These are phyloP conservation scores for Sindora glabra DNA, from an alignment of 306 rosid genomes.

Conservation along the genomic window DNA sequence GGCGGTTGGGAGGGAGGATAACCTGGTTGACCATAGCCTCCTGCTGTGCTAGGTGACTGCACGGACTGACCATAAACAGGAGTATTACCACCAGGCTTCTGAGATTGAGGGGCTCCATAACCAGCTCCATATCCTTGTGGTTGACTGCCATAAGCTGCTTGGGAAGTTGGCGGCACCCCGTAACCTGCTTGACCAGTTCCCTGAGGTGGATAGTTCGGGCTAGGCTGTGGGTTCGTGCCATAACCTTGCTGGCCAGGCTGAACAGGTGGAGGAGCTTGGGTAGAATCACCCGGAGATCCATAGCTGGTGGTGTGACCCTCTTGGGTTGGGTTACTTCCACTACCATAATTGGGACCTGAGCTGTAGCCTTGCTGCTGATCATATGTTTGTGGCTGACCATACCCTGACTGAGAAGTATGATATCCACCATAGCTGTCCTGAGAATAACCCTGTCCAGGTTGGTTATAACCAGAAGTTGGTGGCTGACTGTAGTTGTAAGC, in stretches of 20 bases:
- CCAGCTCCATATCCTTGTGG: conserved; percentile 65
- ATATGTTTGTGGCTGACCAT: conserved; percentile 73
- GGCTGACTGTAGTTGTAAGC: conserved; percentile 62
- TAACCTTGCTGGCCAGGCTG: conserved; percentile 80
- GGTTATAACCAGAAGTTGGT: conserved; percentile 70
- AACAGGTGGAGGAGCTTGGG: conserved; percentile 56
- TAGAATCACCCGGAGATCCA: conserved; percentile 68
- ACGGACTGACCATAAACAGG: conserved; percentile 70
- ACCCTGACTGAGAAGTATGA: conserved; percentile 80
- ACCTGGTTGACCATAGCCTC: conserved; percentile 71
- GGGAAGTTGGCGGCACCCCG: conserved; percentile 75
- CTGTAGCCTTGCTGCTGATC: conserved; percentile 89
- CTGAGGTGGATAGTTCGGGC: conserved; percentile 69
- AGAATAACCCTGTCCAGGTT: conserved; percentile 73
- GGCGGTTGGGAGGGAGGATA: conserved; percentile 75
- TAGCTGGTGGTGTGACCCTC: conserved; percentile 59
- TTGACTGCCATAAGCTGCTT: conserved; percentile 69
- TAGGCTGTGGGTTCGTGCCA: conserved; percentile 61
- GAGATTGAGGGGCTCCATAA: conserved; percentile 66
- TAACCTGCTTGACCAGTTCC: conserved; percentile 59
- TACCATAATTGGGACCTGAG: conserved; percentile 53
- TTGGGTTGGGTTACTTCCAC: conserved; percentile 51
- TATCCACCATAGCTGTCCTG: conserved; percentile 86
- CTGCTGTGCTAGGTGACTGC: conserved; percentile 61
- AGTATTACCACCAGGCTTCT: conserved; percentile 66